Percentiles rank a stretch among this genome's conserved stretches.
Conservation (phyloP, 345 rosid species). For the Populus davidiana region DNA sequence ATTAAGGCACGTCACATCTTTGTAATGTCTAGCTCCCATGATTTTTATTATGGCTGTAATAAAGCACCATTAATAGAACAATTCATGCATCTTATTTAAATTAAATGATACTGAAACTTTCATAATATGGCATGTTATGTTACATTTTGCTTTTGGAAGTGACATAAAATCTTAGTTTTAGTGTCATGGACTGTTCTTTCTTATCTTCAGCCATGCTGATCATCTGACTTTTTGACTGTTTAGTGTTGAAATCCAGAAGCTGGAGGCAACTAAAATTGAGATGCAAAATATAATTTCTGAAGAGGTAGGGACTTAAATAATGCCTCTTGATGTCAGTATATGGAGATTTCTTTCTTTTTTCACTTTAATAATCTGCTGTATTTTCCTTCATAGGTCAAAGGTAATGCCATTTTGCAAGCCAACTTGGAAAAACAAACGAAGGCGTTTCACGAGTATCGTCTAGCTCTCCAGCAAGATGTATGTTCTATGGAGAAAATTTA, state of each 20-base stretch:
- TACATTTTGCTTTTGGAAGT: neutral
- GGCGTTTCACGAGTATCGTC: slow-evolving; percentile 58
- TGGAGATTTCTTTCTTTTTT: slow-evolving; percentile 5
- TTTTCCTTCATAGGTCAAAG: slow-evolving; percentile 48
- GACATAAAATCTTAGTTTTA: neutral
- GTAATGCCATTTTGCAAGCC: slow-evolving; percentile 57
- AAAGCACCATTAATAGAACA: neutral
- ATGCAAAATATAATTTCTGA: slow-evolving; percentile 59
- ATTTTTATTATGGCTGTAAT: neutral
- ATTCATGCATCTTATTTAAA: neutral
- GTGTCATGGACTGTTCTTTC: neutral
- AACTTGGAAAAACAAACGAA: slow-evolving; percentile 62
- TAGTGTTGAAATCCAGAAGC: slow-evolving; percentile 68
- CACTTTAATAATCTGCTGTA: neutral
- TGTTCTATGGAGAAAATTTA: slow-evolving; percentile 14
- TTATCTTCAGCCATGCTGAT: neutral
- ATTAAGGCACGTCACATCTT: neutral
- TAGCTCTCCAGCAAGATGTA: slow-evolving; percentile 77
- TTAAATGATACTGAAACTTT: neutral
- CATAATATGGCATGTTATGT: neutral
- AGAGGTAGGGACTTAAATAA: slow-evolving; percentile 49
- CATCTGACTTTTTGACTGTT: neutral
- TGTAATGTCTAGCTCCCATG: neutral
- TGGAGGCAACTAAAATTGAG: slow-evolving; percentile 59
- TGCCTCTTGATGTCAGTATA: slow-evolving; percentile 2